These are phyloP conservation scores for Alectoria sarmentosa DNA, from an alignment of 495 filamentous ascomycete species.

Conservation along the genomic window DNA sequence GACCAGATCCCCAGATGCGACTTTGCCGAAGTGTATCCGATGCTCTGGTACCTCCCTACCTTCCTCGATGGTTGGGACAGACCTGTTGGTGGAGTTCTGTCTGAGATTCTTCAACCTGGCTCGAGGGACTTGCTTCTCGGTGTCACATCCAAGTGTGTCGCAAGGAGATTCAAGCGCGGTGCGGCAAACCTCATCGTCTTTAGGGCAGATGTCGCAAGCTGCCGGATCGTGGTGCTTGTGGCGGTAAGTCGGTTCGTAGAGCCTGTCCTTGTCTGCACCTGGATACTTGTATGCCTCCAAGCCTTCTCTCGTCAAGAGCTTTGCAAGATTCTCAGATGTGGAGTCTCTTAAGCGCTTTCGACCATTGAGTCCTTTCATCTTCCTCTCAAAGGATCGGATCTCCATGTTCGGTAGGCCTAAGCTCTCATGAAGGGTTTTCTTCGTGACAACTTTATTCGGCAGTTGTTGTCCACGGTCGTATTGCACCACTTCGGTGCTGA, in stretches of 20 bases:
- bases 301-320: neutral
- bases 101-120: neutral
- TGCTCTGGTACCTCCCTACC: conserved; percentile 7
- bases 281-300: conserved; percentile 20
- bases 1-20: conserved; percentile 30
- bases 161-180: conserved; percentile 12
- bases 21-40: conserved; percentile 25
- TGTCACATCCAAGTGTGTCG: conserved; percentile 10
- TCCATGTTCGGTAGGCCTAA: conserved; percentile 26
- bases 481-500: conserved; percentile 36
- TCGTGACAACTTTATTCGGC: conserved; percentile 29
- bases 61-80: too few species aligned
- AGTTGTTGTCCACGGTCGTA: conserved; percentile 35
- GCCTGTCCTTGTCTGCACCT: conserved; percentile 19
- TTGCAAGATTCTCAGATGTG: neutral
- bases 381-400: conserved; percentile 28
- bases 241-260: conserved; percentile 23
- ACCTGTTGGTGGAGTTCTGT: neutral
- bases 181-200: conserved; percentile 14
- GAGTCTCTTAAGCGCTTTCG: conserved; percentile 5
- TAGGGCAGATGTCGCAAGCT: conserved; percentile 13
- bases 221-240: conserved; percentile 22
- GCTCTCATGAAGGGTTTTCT: conserved; percentile 27
- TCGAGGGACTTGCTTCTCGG: conserved; percentile 8
- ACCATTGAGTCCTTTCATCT: neutral